phyloP scores from a whole-genome alignment of 805 yeast genomes.

The Saturnispora hagleri region DNA sequence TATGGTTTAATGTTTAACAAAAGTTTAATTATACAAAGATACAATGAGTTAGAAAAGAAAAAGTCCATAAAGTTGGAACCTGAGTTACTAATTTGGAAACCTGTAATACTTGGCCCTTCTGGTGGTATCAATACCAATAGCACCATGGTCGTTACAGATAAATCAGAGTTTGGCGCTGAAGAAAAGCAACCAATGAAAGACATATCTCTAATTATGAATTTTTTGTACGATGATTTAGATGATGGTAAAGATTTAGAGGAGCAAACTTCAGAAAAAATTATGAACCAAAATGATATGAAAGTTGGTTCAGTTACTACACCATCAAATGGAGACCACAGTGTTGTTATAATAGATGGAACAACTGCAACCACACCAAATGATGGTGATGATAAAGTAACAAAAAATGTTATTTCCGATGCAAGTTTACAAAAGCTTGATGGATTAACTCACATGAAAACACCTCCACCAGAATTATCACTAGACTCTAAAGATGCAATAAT shows the following conservation, averaged over 20 bases:
- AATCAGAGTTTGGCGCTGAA: conserved; percentile 16
- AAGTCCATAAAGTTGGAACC: conserved; percentile 44
- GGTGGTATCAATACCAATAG: conserved; percentile 71
- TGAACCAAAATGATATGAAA: conserved; percentile 16
- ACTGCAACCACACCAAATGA: background rate
- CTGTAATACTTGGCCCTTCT: conserved; percentile 74
- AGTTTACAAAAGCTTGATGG: background rate
- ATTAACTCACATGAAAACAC: background rate
- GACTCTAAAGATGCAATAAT: conserved; percentile 9
- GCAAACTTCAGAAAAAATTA: conserved; percentile 42
- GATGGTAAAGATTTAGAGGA: conserved; percentile 54
- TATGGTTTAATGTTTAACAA: conserved; percentile 50
- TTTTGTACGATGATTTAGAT: conserved; percentile 58
- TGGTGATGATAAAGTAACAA: background rate
- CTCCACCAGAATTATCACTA: conserved; percentile 7
- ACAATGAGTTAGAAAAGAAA: conserved; percentile 46
- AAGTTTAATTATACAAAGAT: conserved; percentile 31
- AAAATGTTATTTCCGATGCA: background rate
- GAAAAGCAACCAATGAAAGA: conserved; percentile 33
- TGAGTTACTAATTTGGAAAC: conserved; percentile 63
- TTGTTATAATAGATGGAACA: background rate
- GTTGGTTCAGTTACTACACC: background rate
- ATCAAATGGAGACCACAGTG: background rate
- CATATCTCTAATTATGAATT: conserved; percentile 48
- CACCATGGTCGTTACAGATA: conserved; percentile 28